Base-by-base conservation (phyloP, 371 early-diverging fungal species). In the Dinochytrium kinnereticum region DNA sequence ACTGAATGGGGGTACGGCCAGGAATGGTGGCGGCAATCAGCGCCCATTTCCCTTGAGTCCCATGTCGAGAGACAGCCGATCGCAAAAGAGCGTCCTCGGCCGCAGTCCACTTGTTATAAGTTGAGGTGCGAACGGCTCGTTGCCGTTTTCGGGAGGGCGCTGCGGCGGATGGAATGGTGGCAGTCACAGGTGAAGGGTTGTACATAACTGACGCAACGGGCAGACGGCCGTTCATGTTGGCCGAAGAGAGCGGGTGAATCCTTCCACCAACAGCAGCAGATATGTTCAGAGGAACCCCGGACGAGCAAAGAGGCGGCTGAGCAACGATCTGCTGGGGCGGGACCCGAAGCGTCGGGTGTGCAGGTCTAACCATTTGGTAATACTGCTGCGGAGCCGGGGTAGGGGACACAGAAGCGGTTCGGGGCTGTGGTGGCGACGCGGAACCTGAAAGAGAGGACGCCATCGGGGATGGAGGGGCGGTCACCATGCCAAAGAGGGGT, bases 1-100 rank as follows among this genome's bases (percentile, higher is more conserved):
- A 91, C 79, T 90, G 89, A 84, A 89, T 86, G 0, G 92, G 88
- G 1, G 90, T 90, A 38, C 90, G 78, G 70, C 86, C 85, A 0
- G 90, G 89, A 3, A 91, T 85, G 68, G 84, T 84, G 7, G 88
- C 77, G n/a, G 91, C 88, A 57, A 91, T 85, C 50, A 84, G 71
- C 3, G 87, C 85, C 92, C 92, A 91, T 75, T 89, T 86, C 19
- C 75, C 78, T 26, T 71, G 65, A 1, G 65, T 64, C 30, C 75
- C 77, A 39, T 64, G 31, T 5, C 75, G 69, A n/a, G 53, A 31
- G 30, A 78, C 70, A 39, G 75, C 78, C n/a, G 34, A 19, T 3
- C 72, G 75, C 59, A 78, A 73, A 21, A 78, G 51, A 7, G 34
- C 61, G 72, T 78, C 78, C 61, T 78, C 78, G 7, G 66, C 71